Evolutionary conservation across 495 filamentous ascomycete species (phyloP).

Genomic region (Podospora sp.): DNA sequence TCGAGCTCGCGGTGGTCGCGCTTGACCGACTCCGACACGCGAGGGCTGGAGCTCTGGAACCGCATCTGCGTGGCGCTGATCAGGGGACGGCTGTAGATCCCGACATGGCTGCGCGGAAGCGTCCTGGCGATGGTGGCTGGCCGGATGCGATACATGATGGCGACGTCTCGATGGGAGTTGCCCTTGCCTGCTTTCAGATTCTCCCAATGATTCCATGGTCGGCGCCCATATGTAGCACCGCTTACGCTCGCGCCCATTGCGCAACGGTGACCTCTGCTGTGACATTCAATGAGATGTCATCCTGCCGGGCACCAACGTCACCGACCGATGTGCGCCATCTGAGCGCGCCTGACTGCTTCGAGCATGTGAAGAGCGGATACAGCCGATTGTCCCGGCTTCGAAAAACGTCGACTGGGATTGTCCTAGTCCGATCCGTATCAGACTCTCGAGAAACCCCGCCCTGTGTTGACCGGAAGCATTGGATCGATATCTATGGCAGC

Average conservation of each 20-base stretch:
- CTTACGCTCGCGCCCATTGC: too few species aligned
- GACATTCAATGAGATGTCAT: too few species aligned
- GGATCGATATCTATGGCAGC: not conserved
- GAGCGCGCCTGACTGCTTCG: too few species aligned
- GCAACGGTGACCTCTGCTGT: too few species aligned
- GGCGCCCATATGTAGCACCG: not conserved
- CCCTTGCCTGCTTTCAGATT: too few species aligned
- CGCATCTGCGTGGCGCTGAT: constrained; percentile 31
- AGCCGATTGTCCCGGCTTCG: too few species aligned
- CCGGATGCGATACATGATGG: constrained; percentile 1
- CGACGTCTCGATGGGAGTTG: not conserved
- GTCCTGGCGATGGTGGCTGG: not conserved
- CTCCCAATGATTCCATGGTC: too few species aligned
- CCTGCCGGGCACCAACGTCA: too few species aligned
- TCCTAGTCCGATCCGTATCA: not conserved
- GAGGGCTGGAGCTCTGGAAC: constrained; percentile 43
- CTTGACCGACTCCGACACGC: constrained; percentile 40
- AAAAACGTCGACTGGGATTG: too few species aligned
- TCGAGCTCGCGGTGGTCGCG: constrained; percentile 67
- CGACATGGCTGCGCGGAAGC: not conserved
- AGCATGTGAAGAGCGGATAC: too few species aligned
- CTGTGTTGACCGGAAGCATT: not conserved
- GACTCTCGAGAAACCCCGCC: not conserved
- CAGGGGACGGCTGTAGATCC: not conserved
- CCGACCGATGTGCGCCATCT: too few species aligned